phyloP scores from a whole-genome alignment of 2,329 filamentous ascomycete genomes.

The Dothideomycetidae sp. region DNA sequence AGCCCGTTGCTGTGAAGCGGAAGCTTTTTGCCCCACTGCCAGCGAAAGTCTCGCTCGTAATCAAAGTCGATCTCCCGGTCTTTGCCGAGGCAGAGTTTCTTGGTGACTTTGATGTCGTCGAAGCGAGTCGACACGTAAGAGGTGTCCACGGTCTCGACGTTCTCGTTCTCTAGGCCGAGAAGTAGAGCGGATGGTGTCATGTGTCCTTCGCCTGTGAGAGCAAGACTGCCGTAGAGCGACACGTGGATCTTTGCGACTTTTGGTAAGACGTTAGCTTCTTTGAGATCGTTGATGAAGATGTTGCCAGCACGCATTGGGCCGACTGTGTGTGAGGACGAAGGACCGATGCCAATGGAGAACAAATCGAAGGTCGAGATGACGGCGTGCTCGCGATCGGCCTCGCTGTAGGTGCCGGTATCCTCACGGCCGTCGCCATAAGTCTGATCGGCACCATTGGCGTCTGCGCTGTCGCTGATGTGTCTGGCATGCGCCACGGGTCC shows the following conservation, averaged over 20 bases:
- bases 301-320: constrained; percentile 40
- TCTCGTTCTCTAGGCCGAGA: constrained; percentile 35
- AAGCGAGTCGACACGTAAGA: constrained; percentile 35
- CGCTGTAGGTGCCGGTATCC: constrained; percentile 32
- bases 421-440: no score
- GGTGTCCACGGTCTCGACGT: constrained; percentile 38
- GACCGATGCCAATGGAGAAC: constrained; percentile 39
- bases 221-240: constrained; percentile 37
- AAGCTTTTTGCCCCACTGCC: constrained; percentile 40
- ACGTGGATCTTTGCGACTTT: constrained; percentile 36
- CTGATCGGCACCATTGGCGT: constrained; percentile 16
- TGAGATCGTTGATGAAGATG: constrained; percentile 37
- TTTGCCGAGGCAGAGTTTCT: constrained; percentile 31
- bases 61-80: constrained; percentile 37
- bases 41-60: constrained; percentile 36
- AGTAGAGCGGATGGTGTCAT: constrained; percentile 39
- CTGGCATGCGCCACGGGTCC: no score
- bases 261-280: constrained; percentile 32
- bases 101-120: constrained; percentile 31
- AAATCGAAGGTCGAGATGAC: constrained; percentile 40
- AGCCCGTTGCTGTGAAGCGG: constrained; percentile 40
- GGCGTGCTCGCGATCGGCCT: constrained; percentile 37
- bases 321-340: constrained; percentile 39
- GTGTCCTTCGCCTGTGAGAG: constrained; percentile 38
- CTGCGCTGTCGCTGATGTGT: no score